Percentiles rank a stretch among this genome's conserved stretches.
Conservation (phyloP, 768 basidiomycete species). For the Rhizopogon vinicolor region DNA sequence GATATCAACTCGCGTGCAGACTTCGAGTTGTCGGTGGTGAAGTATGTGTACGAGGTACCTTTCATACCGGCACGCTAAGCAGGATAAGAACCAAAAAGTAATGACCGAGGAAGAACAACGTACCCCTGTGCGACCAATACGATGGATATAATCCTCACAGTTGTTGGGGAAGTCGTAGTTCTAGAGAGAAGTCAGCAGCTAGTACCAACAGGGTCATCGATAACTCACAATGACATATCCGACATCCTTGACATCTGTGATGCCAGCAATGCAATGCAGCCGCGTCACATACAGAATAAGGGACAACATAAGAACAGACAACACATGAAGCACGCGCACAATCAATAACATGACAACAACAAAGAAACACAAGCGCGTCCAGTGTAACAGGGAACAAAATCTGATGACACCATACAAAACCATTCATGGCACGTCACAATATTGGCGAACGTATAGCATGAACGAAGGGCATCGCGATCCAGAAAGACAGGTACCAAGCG, state of each 20-base stretch:
- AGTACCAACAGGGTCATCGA: slow-evolving; percentile 1
- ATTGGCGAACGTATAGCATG: slow-evolving; percentile 1
- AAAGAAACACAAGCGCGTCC: slow-evolving; percentile 27
- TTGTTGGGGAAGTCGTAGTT: slow-evolving; percentile 99
- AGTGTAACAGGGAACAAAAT: slow-evolving; percentile 16
- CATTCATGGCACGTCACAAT: slow-evolving; percentile 2
- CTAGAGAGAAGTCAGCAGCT: slow-evolving; percentile 34
- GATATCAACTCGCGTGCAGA: slow-evolving; percentile 86
- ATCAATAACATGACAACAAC: slow-evolving; percentile 25
- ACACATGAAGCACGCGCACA: slow-evolving; percentile 28
- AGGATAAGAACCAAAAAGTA: slow-evolving; percentile 12
- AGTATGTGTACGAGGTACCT: slow-evolving; percentile 92
- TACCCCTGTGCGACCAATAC: slow-evolving; percentile 96
- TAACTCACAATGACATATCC: slow-evolving; percentile 88
- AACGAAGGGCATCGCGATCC: slow-evolving; percentile 18
- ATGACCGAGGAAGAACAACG: slow-evolving; percentile 14
- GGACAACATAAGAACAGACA: slow-evolving; percentile 10
- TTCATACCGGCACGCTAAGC: slow-evolving; percentile 83
- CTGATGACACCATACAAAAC: not conserved
- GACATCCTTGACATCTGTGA: slow-evolving; percentile 96
- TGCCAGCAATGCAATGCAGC: slow-evolving; percentile 27
- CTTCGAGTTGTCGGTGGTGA: slow-evolving; percentile 95
- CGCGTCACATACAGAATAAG: slow-evolving; percentile 20
- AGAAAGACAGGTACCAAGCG: slow-evolving; percentile 18
- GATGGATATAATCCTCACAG: slow-evolving; percentile 97